Base-by-base conservation (phyloP, 2,329 filamentous ascomycete species). In the Trichoderma atroviride region DNA sequence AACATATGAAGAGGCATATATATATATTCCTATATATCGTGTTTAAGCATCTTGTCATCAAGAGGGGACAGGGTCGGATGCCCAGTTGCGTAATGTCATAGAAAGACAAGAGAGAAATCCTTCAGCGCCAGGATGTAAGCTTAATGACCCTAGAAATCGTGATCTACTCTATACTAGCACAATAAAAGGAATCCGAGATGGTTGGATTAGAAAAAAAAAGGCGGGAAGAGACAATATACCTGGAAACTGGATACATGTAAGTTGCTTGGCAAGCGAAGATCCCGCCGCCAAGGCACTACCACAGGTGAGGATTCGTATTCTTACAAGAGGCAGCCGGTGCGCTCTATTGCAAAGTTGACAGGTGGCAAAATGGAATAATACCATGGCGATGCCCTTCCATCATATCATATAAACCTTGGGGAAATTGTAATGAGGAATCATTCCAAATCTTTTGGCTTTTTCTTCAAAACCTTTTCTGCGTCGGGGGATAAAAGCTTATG, bases 401-500 rank as follows among this genome's bases (percentile, higher is more conserved):
- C 9, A 50, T 24, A 50, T 13, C 4, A 24, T 22, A 24, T n/a
- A 13, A 24, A 24, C 7, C 7, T n/a, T 9, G 7, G n/a, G 27
- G 19, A n/a, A 40, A 13, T 24, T 24, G 19, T 62, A 22, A 35
- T 62, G 50, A 7, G 59, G n/a, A 62, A 62, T 52, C 29, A 19
- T 62, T 62, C 40, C 40, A 43, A 62, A 22, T 35, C 50, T 5
- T 29, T 52, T 62, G 40, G 27, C 43, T 56, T 56, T 56, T 56
- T 33, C 47, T 24, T 24, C 19, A 19, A 19, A 19, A 55, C 16
- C 14, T 56, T 16, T 31, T 56, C 16, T 56, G 6, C 19, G 10
- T n/a, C 53, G 16, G 19, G 4, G 53, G 5, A 24, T n/a, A n/a
- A 56, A 31, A 33, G 53, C 53, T 33, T 33, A 33, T 56, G 29